phyloP scores from a whole-genome alignment of 106 monocot genomes.

The Dioscorea zingiberensis region DNA sequence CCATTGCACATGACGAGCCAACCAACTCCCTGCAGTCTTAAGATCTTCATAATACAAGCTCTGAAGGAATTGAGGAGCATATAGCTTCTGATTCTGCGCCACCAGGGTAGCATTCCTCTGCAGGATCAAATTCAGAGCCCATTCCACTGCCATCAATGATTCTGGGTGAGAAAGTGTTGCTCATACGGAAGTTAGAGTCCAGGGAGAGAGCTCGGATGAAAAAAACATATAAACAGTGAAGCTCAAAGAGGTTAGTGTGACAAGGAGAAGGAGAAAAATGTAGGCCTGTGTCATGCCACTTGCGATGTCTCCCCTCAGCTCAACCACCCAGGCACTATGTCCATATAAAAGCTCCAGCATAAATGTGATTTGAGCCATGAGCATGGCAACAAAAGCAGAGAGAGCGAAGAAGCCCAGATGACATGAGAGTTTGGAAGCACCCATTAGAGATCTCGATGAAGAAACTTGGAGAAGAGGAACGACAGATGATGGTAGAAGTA shows the following conservation, averaged over 20 bases:
- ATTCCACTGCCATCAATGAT: slow-evolving; percentile 16
- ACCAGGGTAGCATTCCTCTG: slow-evolving; percentile 35
- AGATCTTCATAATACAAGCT: slow-evolving; percentile 63
- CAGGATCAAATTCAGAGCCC: slow-evolving; percentile 1
- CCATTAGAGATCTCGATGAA: slow-evolving; percentile 79
- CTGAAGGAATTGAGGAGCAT: slow-evolving; percentile 55
- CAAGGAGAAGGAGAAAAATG: slow-evolving; percentile 34
- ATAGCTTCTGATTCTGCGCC: slow-evolving; percentile 60
- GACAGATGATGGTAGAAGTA: slow-evolving; percentile 85
- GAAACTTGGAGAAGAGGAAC: slow-evolving; percentile 92
- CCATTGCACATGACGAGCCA: slow-evolving; percentile 73
- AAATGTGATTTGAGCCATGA: slow-evolving; percentile 59
- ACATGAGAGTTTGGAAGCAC: slow-evolving; percentile 49
- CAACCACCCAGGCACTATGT: slow-evolving; percentile 56
- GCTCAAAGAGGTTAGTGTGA: slow-evolving; percentile 42
- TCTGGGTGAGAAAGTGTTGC: slow-evolving; percentile 58
- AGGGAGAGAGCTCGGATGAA: slow-evolving; percentile 68
- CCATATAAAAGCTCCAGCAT: slow-evolving; percentile 66
- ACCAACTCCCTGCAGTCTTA: slow-evolving; percentile 83
- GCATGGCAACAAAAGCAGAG: slow-evolving; percentile 52
- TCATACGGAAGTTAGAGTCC: slow-evolving; percentile 87
- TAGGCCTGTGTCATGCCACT: slow-evolving; percentile 30
- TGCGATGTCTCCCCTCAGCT: slow-evolving; percentile 47
- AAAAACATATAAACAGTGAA: slow-evolving; percentile 52
- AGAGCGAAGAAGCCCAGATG: slow-evolving; percentile 63